Base-by-base conservation (phyloP, 2,329 filamentous ascomycete genomes). In the Colletotrichum cordylinicola region DNA sequence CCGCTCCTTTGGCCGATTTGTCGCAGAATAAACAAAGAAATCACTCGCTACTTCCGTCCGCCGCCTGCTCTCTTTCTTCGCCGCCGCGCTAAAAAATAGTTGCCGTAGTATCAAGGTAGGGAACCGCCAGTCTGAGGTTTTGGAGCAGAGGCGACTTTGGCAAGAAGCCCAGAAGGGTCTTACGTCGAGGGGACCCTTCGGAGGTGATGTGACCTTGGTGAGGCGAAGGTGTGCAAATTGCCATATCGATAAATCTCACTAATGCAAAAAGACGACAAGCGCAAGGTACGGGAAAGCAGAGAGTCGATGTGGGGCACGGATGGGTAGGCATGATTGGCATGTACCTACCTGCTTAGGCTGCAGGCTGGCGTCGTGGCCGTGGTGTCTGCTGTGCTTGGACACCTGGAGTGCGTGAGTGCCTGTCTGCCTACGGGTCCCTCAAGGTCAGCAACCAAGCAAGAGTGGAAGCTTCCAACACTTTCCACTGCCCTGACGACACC, bases 391-490 rank as follows among this genome's bases (percentile, higher is more conserved):
- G 71, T 69, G 65, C 65, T 48, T 55, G 31, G 27, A 13, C 16
- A 29, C 16, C 37, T 67, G 27, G 27, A 43, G 18, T 16, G 21
- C 18, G n/a, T n/a, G 56, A 74, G 71, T 76, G 74, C 66, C 70
- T 70, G 74, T 72, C 74, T 76, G 74, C 74, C 74, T 71, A 48
- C 66, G 12, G 27, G 66, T 75, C 72, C 29, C 31, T 78, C 69
- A 71, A 72, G 39, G 70, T 73, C 68, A 80, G 72, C 39, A 62
- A 52, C 43, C 43, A 52, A 21, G 43, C 43, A 52, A 72, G 56
- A 79, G 67, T 80, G 79, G 74, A 77, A 72, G 66, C 76, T 77
- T 55, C 80, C 72, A 78, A 67, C 39, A 75, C 71, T 75, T 76
- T 76, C 74, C 35, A 76, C 74, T 76, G 61, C 55, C 74, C 61